phyloP scores from a whole-genome alignment of 495 filamentous ascomycete genomes.

The Podospora sp. region DNA sequence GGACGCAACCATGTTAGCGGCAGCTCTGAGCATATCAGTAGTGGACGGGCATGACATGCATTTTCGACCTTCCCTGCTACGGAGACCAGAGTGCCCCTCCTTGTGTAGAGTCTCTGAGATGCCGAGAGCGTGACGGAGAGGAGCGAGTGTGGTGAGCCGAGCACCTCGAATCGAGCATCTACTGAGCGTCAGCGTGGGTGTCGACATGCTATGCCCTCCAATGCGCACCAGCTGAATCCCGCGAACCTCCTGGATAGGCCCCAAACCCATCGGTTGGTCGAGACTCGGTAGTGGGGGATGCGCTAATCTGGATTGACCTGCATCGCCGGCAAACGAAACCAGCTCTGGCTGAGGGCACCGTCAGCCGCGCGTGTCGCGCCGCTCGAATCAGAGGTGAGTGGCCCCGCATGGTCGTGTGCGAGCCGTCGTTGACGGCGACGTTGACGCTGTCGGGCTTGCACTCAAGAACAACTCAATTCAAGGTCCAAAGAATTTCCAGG shows the following conservation, averaged over 20 bases:
- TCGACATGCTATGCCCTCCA: slow-evolving; percentile 15
- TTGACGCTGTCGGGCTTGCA: not conserved
- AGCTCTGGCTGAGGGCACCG: slow-evolving; percentile 11
- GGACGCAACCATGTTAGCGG: slow-evolving; percentile 18
- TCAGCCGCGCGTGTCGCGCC: slow-evolving; percentile 24
- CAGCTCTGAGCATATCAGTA: not conserved
- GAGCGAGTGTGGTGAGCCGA: slow-evolving; percentile 86
- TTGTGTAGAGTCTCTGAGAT: slow-evolving; percentile 89
- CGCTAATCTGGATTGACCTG: slow-evolving; percentile 57
- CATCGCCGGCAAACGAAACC: slow-evolving; percentile 50
- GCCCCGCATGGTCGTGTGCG: slow-evolving; percentile 34
- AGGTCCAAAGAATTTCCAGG: not conserved
- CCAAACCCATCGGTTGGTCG: slow-evolving; percentile 52
- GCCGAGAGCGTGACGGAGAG: slow-evolving; percentile 90
- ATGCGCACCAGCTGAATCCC: slow-evolving; percentile 45
- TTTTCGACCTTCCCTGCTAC: slow-evolving; percentile 89
- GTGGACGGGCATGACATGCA: slow-evolving; percentile 46
- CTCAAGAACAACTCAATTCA: slow-evolving; percentile 1
- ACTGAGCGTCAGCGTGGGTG: slow-evolving; percentile 19
- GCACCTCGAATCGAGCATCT: slow-evolving; percentile 94
- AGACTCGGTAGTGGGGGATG: slow-evolving; percentile 54
- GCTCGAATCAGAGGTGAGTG: slow-evolving; percentile 31
- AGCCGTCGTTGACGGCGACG: slow-evolving; percentile 8
- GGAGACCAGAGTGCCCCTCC: slow-evolving; percentile 86
- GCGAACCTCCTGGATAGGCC: slow-evolving; percentile 33